Base-by-base conservation (phyloP, 345 rosid species). In the Raphanus sativus region DNA sequence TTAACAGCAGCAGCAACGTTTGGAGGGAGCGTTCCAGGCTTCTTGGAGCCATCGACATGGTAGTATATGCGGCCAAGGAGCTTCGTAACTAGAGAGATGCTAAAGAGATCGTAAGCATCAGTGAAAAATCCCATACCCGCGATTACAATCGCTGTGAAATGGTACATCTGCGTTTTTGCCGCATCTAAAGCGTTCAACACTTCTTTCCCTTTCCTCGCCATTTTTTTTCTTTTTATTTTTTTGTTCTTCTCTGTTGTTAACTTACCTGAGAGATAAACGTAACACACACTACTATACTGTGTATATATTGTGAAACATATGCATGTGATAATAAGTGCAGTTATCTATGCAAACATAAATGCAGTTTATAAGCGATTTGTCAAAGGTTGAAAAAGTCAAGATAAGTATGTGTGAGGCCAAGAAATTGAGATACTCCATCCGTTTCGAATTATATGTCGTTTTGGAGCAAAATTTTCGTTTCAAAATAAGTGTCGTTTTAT, bases 61-160 rank as follows among this genome's bases (percentile, higher is more conserved):
- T 85, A 83, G 75, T 85, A 85, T 54, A 85, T 85, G 17, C 84
- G 86, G 11, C 87, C 87, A 12, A 85, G 87, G 15, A 85, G 65
- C 56, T 77, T 83, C 32, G 83, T 78, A 15, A 78, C 83, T 0
- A 78, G 60, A 42, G 86, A 83, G 32, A 85, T 78, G 63, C 84
- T 71, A 33, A 85, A 85, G 6, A 85, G 87, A 54, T 85, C 86
- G 11, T 83, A 85, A 2, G 87, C 83, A 61, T 78, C 86, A 3
- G 84, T 83, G 32, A 85, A 85, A 52, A 85, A 81, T 12, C 86
- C 86, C 86, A 85, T 78, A 61, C 86, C 86, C 1, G 84, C 80
- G 12, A 85, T 81, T 16, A 83, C 71, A 12, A 85, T 76, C 29
- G 83, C 83, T 1, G 78, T 81, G 78, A 85, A 83, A 74, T 85